Conservation (phyloP, 2,329 filamentous ascomycete species). For the Calonectria pseudoturangicola region DNA sequence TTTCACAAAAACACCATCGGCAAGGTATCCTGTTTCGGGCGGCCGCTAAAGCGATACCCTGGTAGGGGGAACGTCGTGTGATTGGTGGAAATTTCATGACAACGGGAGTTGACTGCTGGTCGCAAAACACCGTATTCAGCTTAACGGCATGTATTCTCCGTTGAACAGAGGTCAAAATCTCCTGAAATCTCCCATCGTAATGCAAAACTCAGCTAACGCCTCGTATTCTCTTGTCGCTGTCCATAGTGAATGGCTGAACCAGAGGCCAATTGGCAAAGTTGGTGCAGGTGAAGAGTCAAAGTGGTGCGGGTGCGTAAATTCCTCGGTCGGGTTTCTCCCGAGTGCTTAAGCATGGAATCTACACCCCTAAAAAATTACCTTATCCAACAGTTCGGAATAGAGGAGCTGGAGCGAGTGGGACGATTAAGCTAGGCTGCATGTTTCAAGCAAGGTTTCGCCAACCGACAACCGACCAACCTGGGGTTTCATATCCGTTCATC, state of each 20-base stretch:
- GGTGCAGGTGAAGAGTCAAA: not conserved
- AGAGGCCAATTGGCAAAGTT: not conserved
- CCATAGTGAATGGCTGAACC: not conserved
- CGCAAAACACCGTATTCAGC: constrained; percentile 1
- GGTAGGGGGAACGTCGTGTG: not conserved
- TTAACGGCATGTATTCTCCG: not conserved
- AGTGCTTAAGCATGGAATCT: not conserved
- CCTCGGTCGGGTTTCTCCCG: not conserved
- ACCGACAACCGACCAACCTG: not conserved
- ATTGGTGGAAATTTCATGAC: constrained; percentile 9
- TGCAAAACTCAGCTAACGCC: not conserved
- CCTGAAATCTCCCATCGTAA: not conserved
- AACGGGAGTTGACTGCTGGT: not conserved
- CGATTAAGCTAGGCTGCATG: not conserved
- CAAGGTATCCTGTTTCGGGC: not conserved
- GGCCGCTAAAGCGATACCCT: not conserved
- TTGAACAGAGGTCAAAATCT: not conserved
- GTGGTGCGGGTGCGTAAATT: not conserved
- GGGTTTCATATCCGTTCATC: not conserved
- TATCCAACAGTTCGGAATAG: not conserved
- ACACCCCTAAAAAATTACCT: not conserved
- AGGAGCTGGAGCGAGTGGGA: not conserved
- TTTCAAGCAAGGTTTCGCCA: not conserved
- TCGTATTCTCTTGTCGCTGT: not conserved
- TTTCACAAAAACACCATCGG: not conserved